These are phyloP conservation scores for Tritrichomonas musculus DNA, from an alignment of 208 protist genomes.

Conservation along the genomic window DNA sequence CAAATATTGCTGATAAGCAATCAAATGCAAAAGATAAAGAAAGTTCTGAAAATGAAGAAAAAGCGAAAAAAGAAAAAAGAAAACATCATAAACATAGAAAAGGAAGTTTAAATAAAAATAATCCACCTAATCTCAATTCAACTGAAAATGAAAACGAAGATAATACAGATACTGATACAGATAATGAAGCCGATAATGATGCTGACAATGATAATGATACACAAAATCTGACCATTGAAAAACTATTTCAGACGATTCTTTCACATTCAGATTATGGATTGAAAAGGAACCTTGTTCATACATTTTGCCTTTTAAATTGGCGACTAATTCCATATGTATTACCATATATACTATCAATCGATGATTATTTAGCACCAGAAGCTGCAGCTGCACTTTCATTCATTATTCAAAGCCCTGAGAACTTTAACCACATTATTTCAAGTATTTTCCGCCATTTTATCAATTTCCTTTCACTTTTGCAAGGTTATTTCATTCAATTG, in stretches of 20 bases:
- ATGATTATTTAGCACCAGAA: background rate
- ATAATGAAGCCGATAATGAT: background rate
- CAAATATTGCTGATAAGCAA: background rate
- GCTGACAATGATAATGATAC: background rate
- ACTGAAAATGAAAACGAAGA: too few relatives aligned
- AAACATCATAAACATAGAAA: too few relatives aligned
- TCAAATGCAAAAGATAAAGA: background rate
- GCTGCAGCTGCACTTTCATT: background rate
- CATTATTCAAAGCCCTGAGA: background rate
- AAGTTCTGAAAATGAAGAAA: background rate
- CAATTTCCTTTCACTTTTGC: background rate
- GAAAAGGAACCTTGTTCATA: background rate
- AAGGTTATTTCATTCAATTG: background rate
- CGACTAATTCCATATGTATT: background rate
- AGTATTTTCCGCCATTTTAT: background rate
- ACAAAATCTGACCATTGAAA: background rate
- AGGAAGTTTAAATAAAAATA: too few relatives aligned
- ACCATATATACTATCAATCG: background rate
- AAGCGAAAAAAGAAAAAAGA: too few relatives aligned
- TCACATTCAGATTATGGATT: background rate
- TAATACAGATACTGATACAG: background rate
- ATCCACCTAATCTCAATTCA: too few relatives aligned
- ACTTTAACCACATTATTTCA: background rate
- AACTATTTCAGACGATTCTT: background rate
- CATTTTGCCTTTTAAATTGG: background rate